Percentiles rank a stretch among this genome's conserved stretches.
Evolutionary conservation across 2,329 filamentous ascomycete genomes (phyloP).

Genomic region (Alternaria dauci): DNA sequence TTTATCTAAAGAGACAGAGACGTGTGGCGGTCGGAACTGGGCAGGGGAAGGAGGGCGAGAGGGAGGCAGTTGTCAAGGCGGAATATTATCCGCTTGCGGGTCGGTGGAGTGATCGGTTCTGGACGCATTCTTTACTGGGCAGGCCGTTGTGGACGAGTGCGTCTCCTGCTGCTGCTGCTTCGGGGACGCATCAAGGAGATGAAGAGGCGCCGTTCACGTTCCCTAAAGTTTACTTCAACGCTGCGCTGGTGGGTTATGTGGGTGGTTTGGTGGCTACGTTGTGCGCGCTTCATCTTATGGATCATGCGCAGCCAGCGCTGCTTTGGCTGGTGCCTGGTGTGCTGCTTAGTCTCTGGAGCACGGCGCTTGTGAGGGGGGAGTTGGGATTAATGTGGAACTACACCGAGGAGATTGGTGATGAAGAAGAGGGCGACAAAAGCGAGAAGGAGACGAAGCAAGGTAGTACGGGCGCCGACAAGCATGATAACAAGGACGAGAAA

Average conservation of each 20-base stretch:
- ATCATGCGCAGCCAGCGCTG: conserved; percentile 87
- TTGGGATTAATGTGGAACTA: conserved; percentile 80
- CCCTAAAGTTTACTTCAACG: conserved; percentile 84
- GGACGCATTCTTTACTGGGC: conserved; percentile 63
- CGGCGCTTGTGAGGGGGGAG: conserved; percentile 75
- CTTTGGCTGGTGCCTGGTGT: conserved; percentile 92
- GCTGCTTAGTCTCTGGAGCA: conserved; percentile 76
- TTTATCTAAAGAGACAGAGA: conserved; percentile 74
- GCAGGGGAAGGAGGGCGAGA: conserved; percentile 21
- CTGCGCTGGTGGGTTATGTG: conserved; percentile 78
- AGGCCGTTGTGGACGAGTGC: conserved; percentile 32
- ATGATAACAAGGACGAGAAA: conserved; percentile 3
- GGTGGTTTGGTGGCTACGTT: conserved; percentile 80
- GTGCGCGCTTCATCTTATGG: conserved; percentile 76
- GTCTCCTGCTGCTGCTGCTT: not conserved
- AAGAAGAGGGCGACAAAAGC: conserved; percentile 36
- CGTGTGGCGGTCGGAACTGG: conserved; percentile 21
- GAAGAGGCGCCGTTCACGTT: conserved; percentile 62
- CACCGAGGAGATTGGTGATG: conserved; percentile 68
- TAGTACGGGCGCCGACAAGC: not conserved
- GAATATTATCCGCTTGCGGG: conserved; percentile 64
- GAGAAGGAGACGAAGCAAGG: not conserved
- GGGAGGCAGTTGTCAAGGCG: conserved; percentile 46
- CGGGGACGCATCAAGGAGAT: not conserved
- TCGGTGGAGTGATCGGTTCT: conserved; percentile 84